Evolutionary conservation across 805 yeast genomes (phyloP).

Genomic region (Metschnikowia cubensis): DNA sequence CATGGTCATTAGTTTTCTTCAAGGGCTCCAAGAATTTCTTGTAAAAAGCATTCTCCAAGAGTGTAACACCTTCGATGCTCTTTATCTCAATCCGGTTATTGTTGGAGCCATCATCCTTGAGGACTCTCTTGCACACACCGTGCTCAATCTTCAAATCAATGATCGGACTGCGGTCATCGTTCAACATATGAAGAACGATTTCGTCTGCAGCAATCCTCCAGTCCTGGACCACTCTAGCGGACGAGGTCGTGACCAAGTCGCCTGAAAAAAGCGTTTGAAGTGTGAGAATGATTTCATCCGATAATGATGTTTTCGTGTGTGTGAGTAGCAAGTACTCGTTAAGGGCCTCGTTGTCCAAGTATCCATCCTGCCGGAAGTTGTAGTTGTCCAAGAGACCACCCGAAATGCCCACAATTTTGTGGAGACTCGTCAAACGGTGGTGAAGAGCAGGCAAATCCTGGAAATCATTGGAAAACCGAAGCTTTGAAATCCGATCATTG

Average conservation of each 20-base stretch:
- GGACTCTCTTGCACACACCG: conserved; percentile 29
- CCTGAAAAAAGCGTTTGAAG: conserved; percentile 38
- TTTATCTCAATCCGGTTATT: conserved; percentile 32
- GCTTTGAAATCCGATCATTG: conserved; percentile 57
- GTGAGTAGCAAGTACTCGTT: conserved; percentile 40
- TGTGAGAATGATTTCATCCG: conserved; percentile 32
- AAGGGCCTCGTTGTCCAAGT: conserved; percentile 47
- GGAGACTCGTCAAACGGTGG: conserved; percentile 46
- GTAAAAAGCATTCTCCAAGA: conserved; percentile 29
- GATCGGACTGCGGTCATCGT: conserved; percentile 39
- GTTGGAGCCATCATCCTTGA: conserved; percentile 41
- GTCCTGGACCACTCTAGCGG: conserved; percentile 22
- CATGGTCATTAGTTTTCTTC: conserved; percentile 5
- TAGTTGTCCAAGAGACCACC: conserved; percentile 43
- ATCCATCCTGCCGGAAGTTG: conserved; percentile 41
- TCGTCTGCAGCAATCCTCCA: conserved; percentile 40
- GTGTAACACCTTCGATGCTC: conserved; percentile 37
- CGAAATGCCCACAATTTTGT: conserved; percentile 42
- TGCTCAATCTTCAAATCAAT: conserved; percentile 35
- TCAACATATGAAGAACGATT: conserved; percentile 37
- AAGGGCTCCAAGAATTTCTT: conserved; percentile 34
- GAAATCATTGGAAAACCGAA: conserved; percentile 67
- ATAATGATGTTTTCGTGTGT: conserved; percentile 29
- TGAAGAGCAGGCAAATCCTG: conserved; percentile 52
- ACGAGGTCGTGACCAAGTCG: conserved; percentile 17